phyloP scores from a whole-genome alignment of 495 filamentous ascomycete species.

The Xylaria venustula region DNA sequence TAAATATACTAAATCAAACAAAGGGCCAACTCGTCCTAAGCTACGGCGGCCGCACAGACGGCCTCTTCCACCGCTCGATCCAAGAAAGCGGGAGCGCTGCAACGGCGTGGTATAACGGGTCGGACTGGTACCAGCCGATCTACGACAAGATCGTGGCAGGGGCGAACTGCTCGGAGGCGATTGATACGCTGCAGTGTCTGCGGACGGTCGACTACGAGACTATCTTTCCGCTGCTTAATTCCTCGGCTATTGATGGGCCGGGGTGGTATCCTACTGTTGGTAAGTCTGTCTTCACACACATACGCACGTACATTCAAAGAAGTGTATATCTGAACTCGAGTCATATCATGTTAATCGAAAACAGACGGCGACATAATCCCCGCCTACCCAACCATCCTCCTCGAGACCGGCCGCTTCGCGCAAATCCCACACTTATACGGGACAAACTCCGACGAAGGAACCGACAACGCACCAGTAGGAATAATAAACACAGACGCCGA shows the following conservation, averaged over 20 bases:
- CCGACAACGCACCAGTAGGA: slow-evolving; percentile 49
- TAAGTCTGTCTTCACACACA: slow-evolving; percentile 9
- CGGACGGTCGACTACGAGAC: slow-evolving; percentile 31
- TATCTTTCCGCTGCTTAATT: slow-evolving; percentile 28
- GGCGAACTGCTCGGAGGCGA: slow-evolving; percentile 36
- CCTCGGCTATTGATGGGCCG: slow-evolving; percentile 13
- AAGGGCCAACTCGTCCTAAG: slow-evolving; percentile 33
- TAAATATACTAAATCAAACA: background rate
- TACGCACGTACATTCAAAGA: background rate
- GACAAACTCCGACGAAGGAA: slow-evolving; percentile 63
- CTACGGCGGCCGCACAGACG: slow-evolving; percentile 42
- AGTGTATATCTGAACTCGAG: background rate
- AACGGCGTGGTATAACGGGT: slow-evolving; percentile 33
- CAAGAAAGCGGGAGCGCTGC: slow-evolving; percentile 45
- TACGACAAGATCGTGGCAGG: slow-evolving; percentile 43
- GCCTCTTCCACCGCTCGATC: slow-evolving; percentile 54
- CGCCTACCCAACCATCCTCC: slow-evolving; percentile 27
- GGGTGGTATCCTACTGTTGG: slow-evolving; percentile 45
- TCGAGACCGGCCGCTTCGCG: slow-evolving; percentile 45
- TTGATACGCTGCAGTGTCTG: slow-evolving; percentile 44
- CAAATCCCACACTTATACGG: slow-evolving; percentile 58
- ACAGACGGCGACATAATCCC: slow-evolving; percentile 51
- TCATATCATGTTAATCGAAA: background rate
- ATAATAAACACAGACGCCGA: slow-evolving; percentile 45
- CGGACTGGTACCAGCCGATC: slow-evolving; percentile 35